These are phyloP conservation scores for Globisporangium paddicum DNA, from an alignment of 352 stramenopile genomes.

Conservation along the genomic window DNA sequence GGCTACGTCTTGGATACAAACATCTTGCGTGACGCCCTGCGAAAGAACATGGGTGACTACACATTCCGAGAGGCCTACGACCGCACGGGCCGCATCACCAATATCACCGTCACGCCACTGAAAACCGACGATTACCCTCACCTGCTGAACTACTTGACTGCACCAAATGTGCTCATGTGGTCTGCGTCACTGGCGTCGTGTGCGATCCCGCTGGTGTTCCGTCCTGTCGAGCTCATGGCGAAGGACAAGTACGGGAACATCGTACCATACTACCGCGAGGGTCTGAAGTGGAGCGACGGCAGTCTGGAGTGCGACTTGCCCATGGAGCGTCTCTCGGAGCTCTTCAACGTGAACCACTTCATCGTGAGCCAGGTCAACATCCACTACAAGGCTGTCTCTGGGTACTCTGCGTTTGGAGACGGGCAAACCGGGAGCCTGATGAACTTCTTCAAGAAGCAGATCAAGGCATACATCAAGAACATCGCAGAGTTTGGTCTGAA, in stretches of 20 bases:
- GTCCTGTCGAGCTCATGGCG: constrained; percentile 92
- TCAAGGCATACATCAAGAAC: constrained; percentile 89
- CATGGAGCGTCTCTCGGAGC: constrained; percentile 93
- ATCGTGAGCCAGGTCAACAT: constrained; percentile 96
- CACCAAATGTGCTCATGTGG: constrained; percentile 98
- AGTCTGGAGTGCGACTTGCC: constrained; percentile 93
- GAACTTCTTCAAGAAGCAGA: constrained; percentile 94
- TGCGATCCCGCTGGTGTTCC: constrained; percentile 94
- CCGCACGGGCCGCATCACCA: constrained; percentile 97
- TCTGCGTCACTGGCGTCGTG: constrained; percentile 94
- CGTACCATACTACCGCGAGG: constrained; percentile 76
- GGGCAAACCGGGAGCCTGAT: constrained; percentile 85
- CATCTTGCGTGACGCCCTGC: constrained; percentile 62
- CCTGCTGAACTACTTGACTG: constrained; percentile 98
- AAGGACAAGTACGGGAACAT: constrained; percentile 90
- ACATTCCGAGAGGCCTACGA: constrained; percentile 99
- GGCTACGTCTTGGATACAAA: constrained; percentile 67
- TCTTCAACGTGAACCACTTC: constrained; percentile 99
- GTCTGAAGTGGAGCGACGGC: constrained; percentile 93
- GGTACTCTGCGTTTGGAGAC: constrained; percentile 60
- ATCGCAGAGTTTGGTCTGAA: constrained; percentile 83
- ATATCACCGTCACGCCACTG: constrained; percentile 96
- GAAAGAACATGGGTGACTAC: constrained; percentile 94
- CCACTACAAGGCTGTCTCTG: constrained; percentile 84
- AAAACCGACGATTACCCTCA: constrained; percentile 92